Evolutionary conservation across 2,329 filamentous ascomycete genomes (phyloP).

Genomic region (Botrytis sinoallii): DNA sequence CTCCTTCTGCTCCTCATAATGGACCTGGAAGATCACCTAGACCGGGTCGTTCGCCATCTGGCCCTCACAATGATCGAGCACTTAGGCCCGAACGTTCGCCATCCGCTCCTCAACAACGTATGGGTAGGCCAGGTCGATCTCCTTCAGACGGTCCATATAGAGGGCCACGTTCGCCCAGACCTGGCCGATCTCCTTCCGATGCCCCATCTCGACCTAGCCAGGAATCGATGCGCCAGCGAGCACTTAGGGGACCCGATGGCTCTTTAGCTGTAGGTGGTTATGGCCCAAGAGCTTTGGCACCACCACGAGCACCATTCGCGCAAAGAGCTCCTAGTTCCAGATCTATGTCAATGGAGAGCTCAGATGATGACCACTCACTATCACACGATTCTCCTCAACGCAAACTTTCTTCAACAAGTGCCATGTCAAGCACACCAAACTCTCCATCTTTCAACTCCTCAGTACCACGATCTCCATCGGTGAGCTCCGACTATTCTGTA

Average conservation of each 20-base stretch:
- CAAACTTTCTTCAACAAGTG: slow-evolving; percentile 73
- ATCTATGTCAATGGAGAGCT: slow-evolving; percentile 61
- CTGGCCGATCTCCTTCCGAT: slow-evolving; percentile 25
- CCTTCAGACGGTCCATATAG: slow-evolving; percentile 38
- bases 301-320: slow-evolving; percentile 44
- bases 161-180: slow-evolving; percentile 23
- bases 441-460: slow-evolving; percentile 58
- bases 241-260: slow-evolving; percentile 28
- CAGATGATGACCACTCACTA: slow-evolving; percentile 64
- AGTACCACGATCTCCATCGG: slow-evolving; percentile 74
- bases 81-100: slow-evolving; percentile 16
- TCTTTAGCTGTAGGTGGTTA: slow-evolving; percentile 33
- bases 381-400: slow-evolving; percentile 60
- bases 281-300: slow-evolving; percentile 44
- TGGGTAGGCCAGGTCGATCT: slow-evolving; percentile 12
- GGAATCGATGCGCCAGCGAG: slow-evolving; percentile 34
- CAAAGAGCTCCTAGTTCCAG: slow-evolving; percentile 55
- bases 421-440: slow-evolving; percentile 58
- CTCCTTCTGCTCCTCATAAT: slow-evolving; percentile 12
- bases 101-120: slow-evolving; percentile 11
- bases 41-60: not conserved
- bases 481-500: slow-evolving; percentile 75
- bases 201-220: slow-evolving; percentile 30
- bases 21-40: not conserved
- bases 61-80: slow-evolving; percentile 5